These are phyloP conservation scores for Colletotrichum sp. DNA, from an alignment of 2,329 filamentous ascomycete genomes.

Conservation along the genomic window DNA sequence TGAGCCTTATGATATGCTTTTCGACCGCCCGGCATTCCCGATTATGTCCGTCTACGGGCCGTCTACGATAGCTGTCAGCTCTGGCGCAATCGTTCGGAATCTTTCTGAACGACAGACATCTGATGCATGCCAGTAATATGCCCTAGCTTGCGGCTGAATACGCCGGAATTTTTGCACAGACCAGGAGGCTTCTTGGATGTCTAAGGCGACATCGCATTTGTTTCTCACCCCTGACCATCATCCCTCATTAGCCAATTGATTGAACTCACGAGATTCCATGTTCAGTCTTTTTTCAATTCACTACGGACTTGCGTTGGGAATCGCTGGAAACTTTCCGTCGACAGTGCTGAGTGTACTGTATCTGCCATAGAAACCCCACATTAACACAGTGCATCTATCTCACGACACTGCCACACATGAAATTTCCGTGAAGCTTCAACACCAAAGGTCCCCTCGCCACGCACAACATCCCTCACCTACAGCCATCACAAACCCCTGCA, in stretches of 20 bases:
- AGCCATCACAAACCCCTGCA: neutral
- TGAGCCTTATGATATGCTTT: neutral
- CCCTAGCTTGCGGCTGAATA: slow-evolving; percentile 17
- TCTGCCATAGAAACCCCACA: neutral
- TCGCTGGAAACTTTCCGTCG: neutral
- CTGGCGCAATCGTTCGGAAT: neutral
- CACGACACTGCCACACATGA: neutral
- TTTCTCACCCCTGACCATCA: neutral
- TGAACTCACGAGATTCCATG: neutral
- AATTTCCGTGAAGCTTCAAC: neutral
- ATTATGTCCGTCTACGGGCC: neutral
- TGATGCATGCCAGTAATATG: neutral
- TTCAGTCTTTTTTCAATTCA: neutral
- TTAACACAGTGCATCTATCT: neutral
- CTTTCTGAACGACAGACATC: neutral
- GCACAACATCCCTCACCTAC: neutral
- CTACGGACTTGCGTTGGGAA: neutral
- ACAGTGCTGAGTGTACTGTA: neutral
- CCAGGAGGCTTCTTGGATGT: neutral
- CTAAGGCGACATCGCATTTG: neutral
- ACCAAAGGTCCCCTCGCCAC: neutral
- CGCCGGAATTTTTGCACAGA: neutral
- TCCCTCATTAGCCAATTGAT: neutral
- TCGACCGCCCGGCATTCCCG: neutral
- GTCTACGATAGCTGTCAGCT: neutral